Evolutionary conservation across 352 stramenopile species (phyloP).

Genomic region (Globisporangium echinulatum): DNA sequence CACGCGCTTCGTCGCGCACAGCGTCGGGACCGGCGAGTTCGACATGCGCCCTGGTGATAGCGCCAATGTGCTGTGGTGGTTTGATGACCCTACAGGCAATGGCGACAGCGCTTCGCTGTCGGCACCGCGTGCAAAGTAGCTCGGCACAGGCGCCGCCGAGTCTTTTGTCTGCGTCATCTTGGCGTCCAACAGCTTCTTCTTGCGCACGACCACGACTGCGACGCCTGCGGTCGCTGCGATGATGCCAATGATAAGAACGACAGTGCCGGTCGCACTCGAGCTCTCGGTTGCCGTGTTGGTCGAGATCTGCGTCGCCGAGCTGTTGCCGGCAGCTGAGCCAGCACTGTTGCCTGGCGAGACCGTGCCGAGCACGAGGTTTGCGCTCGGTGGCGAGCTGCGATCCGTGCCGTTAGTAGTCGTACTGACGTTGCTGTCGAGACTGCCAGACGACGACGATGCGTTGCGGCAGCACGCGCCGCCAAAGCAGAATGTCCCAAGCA

Average conservation of each 20-base stretch:
- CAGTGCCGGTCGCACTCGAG: constrained; percentile 29
- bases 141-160: constrained; percentile 22
- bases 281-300: constrained; percentile 33
- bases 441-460: constrained; percentile 12
- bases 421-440: background rate
- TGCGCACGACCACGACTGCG: constrained; percentile 45
- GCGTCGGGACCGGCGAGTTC: constrained; percentile 40
- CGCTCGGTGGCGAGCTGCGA: constrained; percentile 14
- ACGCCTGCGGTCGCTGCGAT: constrained; percentile 34
- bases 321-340: constrained; percentile 4
- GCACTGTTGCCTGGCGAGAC: constrained; percentile 8
- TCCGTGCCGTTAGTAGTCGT: background rate
- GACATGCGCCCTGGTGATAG: constrained; percentile 18
- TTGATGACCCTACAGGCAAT: background rate
- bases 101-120: constrained; percentile 31
- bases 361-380: constrained; percentile 16
- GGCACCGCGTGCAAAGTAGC: constrained; percentile 29
- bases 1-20: constrained; percentile 23
- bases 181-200: constrained; percentile 37
- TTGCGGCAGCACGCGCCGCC: constrained; percentile 49
- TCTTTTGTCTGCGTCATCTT: constrained; percentile 37
- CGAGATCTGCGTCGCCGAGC: constrained; percentile 19
- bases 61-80: background rate
- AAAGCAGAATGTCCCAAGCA: constrained; percentile 56
- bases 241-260: constrained; percentile 43